Evolutionary conservation across 768 basidiomycete genomes (phyloP), one percentile per base, ranked within the genome.

Genomic region (Calocybe gangraenosa): DNA sequence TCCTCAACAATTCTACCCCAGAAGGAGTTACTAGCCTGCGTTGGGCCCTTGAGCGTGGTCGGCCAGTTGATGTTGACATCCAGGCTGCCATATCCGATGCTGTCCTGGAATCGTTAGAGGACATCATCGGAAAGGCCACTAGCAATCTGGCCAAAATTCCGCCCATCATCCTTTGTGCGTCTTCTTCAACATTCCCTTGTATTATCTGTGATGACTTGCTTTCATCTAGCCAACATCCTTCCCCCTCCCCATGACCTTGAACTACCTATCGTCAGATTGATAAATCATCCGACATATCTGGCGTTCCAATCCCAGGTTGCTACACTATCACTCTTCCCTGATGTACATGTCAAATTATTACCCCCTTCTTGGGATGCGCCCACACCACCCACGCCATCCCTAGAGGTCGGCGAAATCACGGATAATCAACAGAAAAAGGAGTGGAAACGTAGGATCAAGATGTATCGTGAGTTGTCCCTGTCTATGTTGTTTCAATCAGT

Each of bases 221-320:
- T 37, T 5, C 8, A 3, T 33, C 58, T 18, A 92, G 90, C 84
- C 42, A 90, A 88, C 59, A 64, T 88, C 33, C 72, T 92, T 8
- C 90, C 88, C 35, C 90, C 90, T 30, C 84, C 89, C 0, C 78
- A 86, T 52, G 80, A 82, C 52, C 70, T 87, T 30, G 66, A 76
- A 41, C 60, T 84, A 35, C 84, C 88, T 1, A 83, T 88, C 47
- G 84, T 89, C 32, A 82, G 84, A 62, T 68, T 91, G 60, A 82
- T 91, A 73, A 85, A 79, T 38, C 84, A 90, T 55, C 81, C 86
- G 1, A 73, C 74, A 0, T 92, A 91, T 58, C 70, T 73, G 21
- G 74, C 78, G 37, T 92, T 84, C 62, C 86, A 90, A 57, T 69
- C 81, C 3, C 84, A 82, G 49, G 71, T 76, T 8, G 86, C 87